A percentile compares a stretch with the other conserved stretches of the same genome.
Evolutionary conservation across 192 early-diverging fungal species (phyloP).

Genomic region (Dimargaris cristalligena): DNA sequence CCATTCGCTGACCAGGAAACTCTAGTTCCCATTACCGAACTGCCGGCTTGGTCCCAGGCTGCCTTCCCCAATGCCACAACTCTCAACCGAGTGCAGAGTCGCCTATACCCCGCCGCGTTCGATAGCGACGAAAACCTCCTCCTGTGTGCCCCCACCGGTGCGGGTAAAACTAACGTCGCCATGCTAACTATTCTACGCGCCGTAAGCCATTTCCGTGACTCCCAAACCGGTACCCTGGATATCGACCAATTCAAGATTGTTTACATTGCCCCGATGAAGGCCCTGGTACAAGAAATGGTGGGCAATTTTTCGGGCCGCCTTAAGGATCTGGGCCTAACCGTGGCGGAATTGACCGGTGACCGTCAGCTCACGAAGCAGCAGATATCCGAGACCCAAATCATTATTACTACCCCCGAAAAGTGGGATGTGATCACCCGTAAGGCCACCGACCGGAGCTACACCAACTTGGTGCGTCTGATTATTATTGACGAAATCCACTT

Average conservation of each 20-base stretch:
- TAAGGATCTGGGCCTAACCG: conserved; percentile 58
- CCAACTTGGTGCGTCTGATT: conserved; percentile 69
- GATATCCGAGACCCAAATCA: conserved; percentile 89
- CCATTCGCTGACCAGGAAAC: conserved; percentile 46
- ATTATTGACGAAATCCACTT: conserved; percentile 98
- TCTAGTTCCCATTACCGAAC: conserved; percentile 36
- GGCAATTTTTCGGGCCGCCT: conserved; percentile 68
- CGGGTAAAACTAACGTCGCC: conserved; percentile 96
- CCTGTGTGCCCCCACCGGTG: conserved; percentile 95
- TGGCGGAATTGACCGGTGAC: conserved; percentile 96
- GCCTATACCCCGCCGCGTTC: conserved; percentile 76
- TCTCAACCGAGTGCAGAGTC: conserved; percentile 85
- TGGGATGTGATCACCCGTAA: conserved; percentile 98
- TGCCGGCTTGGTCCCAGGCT: conserved; percentile 68
- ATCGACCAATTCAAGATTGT: conserved; percentile 89
- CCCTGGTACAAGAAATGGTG: conserved; percentile 96
- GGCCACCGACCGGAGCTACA: conserved; percentile 81
- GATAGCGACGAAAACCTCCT: conserved; percentile 82
- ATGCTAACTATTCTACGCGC: conserved; percentile 89
- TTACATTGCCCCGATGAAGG: conserved; percentile 99
- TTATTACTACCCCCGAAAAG: conserved; percentile 97
- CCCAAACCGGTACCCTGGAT: conserved; percentile 50
- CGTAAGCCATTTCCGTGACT: conserved; percentile 63
- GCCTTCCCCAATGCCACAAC: conserved; percentile 49
- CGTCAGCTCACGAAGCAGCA: conserved; percentile 92